Evolutionary conservation across 495 filamentous ascomycete genomes (phyloP), one percentile per base, ranked within the genome.

Genomic region (Xylaria scruposa): DNA sequence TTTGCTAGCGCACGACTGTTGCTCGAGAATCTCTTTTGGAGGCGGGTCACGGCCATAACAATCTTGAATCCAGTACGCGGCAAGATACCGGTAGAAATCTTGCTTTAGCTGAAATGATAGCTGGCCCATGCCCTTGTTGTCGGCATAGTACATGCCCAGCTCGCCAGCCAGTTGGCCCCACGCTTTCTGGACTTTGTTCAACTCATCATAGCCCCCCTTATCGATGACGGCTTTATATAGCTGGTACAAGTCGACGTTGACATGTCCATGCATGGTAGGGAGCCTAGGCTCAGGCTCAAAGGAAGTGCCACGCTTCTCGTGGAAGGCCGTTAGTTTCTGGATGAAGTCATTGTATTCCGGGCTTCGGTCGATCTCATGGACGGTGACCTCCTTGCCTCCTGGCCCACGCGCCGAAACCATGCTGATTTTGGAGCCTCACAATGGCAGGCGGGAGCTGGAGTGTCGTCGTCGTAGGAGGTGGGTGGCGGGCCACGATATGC

Each of bases 41-140:
- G 93, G 93, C 13, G 93, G 93, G 67, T 93, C 91, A 77, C 90
- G 89, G 19, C 88, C 86, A 79, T 92, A 89, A 40, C 91, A 76
- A n/a, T 84, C 88, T 46, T 87, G 84, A 62, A 96, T 93, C 81
- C 95, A 93, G 81, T 92, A 96, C 4, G 93, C 93, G 17, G 91
- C 91, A 42, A 96, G 87, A 73, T 94, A 90, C 74, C 91, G 92
- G 84, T 95, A 95, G 81, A 94, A 96, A 59, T 90, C 87, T 31
- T 90, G 91, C 82, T 96, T 96, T 60, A 95, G 79, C 29, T 88
- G 85, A 79, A 94, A 95, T 4, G 91, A 92, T 68, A 91, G 86
- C 1, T 92, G 90, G 24, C 92, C 89, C 19, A 90, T 85, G 70
- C 92, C 91, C 67, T 87, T 85, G 33, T 85, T 85, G 53, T 87